Base-by-base conservation (phyloP, 495 filamentous ascomycete species). In the Cladorrhinum samala region DNA sequence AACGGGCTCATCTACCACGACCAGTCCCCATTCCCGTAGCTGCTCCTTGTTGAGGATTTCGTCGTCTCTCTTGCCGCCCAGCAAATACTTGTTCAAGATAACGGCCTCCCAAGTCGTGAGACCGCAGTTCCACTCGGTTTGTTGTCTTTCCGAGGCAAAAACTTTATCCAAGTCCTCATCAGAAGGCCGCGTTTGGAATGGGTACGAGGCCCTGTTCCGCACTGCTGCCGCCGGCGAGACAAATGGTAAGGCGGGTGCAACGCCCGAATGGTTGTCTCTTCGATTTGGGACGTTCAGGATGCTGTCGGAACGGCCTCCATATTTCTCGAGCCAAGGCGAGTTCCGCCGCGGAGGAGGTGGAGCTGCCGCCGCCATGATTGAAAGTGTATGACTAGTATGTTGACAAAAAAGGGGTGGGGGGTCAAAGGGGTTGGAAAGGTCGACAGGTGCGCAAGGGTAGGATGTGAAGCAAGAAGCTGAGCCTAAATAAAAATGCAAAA, bases 301-400 rank as follows among this genome's bases (percentile, higher is more conserved):
- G 1, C 8, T 18, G 3, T 46, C 19, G 3, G 23, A 0, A 1
- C 24, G 2, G 25, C 46, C 46, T 16, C 53, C 46, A 39, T 37
- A 55, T 43, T 55, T 55, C 9, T 39, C 1, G 14, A 37, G 24
- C 53, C 53, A 55, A 2, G 53, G 53, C 0, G 46, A 48, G 1
- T 3, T 13, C 18, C 17, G 50, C 8, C 46, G 27, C 2, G 50
- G 41, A 6, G 41, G 1, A 1, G n/a, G 8, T 24, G 18, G 25
- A 7, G 50, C n/a, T 13, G n/a, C 27, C 5, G 27, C 27, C 27
- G 11, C 11, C 6, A 33, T 33, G 27, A 33, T 33, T 6, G 11
- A 33, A 33, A 33, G 11, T 33, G 27, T 33, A 33, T 33, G 27
- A 33, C 11, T 33, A 6, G 27, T 33, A 11, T 33, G 27, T 6